Evolutionary conservation across 1,139 yeast species (phyloP), one percentile per base, ranked within the genome.

Genomic region (Saccharomyces hybrid): DNA sequence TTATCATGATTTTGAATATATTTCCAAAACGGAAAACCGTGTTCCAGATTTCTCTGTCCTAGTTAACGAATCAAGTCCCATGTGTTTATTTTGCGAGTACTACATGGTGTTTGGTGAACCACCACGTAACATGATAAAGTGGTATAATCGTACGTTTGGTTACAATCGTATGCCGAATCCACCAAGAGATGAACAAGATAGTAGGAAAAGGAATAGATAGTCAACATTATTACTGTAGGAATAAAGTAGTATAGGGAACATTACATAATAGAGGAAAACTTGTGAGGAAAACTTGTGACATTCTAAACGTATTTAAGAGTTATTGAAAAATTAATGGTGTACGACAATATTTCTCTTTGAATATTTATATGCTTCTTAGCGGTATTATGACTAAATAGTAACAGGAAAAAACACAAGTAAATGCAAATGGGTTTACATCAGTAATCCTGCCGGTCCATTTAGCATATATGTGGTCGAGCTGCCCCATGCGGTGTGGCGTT

Each of bases 51-150:
- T 69, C 50, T 60, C 67, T 8, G 57, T 60, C 1, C 52, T 65
- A 26, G 52, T 64, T 41, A 60, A 58, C 28, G 58, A 58, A 16
- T 57, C 60, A 38, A 56, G 58, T n/a, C 67, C 69, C 6, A 53
- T 69, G 55, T 83, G 88, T 63, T 73, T 81, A 57, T 76, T 82
- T 55, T 83, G 88, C 67, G 85, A 83, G 62, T 83, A 81, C 63
- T 82, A 80, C 62, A 73, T 76, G 54, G 78, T 82, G 4, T 82
- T 76, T 66, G 86, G 86, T 1, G 73, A 69, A 55, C 74, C 78
- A 49, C 84, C 84, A 0, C 62, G 71, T 13, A 74, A 76, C 58
- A 70, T 79, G 71, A 75, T 78, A 56, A 73, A 75, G 57, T 75
- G 81, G 77, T 76, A 78, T 61, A 76, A 77, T 57, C 68, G 65